A percentile compares a stretch with the other conserved stretches of the same genome.
These are phyloP conservation scores for Epichloe sibirici DNA, from an alignment of 2,329 filamentous ascomycete genomes.

Conservation along the genomic window DNA sequence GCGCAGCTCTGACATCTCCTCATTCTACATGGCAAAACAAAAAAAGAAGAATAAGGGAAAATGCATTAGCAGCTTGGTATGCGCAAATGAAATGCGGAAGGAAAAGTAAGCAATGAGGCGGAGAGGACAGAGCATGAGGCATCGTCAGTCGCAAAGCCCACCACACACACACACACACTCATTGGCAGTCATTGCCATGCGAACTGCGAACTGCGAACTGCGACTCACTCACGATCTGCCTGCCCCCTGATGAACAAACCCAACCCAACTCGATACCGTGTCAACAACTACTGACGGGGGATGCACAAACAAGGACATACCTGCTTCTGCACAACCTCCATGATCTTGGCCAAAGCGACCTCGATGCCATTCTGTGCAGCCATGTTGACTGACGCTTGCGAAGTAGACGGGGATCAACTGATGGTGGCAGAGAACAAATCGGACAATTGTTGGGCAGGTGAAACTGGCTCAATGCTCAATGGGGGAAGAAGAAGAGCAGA, in stretches of 20 bases:
- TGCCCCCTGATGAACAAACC: slow-evolving; percentile 1
- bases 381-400: slow-evolving; percentile 2
- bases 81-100: neutral
- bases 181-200: neutral
- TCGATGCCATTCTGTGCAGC: slow-evolving; percentile 10
- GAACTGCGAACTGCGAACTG: neutral
- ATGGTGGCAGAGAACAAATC: neutral
- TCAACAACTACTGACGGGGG: neutral
- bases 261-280: neutral
- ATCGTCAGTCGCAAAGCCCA: neutral
- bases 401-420: neutral
- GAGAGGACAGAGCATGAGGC: neutral
- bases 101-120: neutral
- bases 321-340: slow-evolving; percentile 13
- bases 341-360: slow-evolving; percentile 11
- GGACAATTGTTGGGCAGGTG: neutral
- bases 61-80: neutral
- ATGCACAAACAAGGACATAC: slow-evolving; percentile 4
- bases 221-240: neutral
- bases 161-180: neutral
- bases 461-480: slow-evolving; percentile 1
- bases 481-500: neutral
- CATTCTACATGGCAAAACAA: slow-evolving; percentile 7
- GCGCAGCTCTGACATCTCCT: slow-evolving; percentile 13
- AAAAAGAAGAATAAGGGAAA: neutral